Conservation (phyloP, 306 rosid species). For the Oxytropis ochrocephala region DNA sequence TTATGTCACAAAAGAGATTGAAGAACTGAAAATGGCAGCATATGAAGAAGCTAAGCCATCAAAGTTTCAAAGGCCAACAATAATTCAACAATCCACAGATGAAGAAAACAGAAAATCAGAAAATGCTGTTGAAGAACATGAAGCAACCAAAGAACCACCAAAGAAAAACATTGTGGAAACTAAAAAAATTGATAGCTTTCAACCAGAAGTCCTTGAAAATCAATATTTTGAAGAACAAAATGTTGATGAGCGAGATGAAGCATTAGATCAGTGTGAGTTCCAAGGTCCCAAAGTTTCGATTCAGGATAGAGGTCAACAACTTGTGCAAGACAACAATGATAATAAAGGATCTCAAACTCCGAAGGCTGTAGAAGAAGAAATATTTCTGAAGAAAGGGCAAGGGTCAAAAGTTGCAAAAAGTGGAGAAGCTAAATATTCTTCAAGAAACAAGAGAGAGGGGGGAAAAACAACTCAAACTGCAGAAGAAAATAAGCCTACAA, state of each 20-base stretch:
- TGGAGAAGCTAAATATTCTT: conserved; percentile 5
- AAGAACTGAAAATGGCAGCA: not conserved
- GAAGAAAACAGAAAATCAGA: conserved; percentile 6
- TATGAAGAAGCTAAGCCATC: not conserved
- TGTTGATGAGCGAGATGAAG: not conserved
- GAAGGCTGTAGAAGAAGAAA: conserved; percentile 5
- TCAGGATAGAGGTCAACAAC: not conserved
- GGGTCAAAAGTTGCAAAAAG: not conserved
- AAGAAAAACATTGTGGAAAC: not conserved
- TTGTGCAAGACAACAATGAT: conserved; percentile 5
- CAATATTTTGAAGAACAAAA: not conserved
- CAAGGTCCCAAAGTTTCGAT: not conserved
- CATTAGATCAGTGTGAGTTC: not conserved
- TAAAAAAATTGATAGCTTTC: not conserved
- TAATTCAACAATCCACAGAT: not conserved
- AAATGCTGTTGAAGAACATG: not conserved
- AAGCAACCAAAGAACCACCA: not conserved
- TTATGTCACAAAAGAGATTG: not conserved
- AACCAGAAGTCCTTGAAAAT: not conserved
- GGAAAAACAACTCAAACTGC: not conserved
- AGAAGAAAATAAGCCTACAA: conserved; percentile 13
- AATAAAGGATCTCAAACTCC: conserved; percentile 2
- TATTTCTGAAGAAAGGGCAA: not conserved
- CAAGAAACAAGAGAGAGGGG: not conserved
- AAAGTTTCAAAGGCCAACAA: not conserved